phyloP scores from a whole-genome alignment of 2,329 filamentous ascomycete genomes.

The Cercospora citrullina region DNA sequence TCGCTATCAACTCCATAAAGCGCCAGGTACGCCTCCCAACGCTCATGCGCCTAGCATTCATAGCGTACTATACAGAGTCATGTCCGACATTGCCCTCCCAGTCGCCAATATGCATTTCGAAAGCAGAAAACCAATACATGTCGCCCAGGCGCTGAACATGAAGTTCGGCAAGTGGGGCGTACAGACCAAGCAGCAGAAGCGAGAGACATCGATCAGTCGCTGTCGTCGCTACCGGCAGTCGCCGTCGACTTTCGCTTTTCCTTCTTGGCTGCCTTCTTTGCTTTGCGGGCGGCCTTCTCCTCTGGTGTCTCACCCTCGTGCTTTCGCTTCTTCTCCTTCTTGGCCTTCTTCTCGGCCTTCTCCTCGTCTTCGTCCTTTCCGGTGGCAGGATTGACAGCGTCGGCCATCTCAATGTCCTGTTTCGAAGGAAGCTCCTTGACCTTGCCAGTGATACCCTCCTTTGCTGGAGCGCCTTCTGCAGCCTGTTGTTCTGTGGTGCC shows the following conservation, averaged over 20 bases:
- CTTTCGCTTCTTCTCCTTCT: slow-evolving; percentile 50
- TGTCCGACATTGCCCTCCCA: slow-evolving; percentile 5
- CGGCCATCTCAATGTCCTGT: slow-evolving; percentile 43
- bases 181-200: background rate
- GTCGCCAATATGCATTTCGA: slow-evolving; percentile 5
- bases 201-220: slow-evolving; percentile 21
- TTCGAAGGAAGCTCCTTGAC: slow-evolving; percentile 44
- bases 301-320: slow-evolving; percentile 50
- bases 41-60: slow-evolving; percentile 17
- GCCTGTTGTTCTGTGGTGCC: slow-evolving; percentile 34
- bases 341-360: slow-evolving; percentile 34
- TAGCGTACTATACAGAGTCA: slow-evolving; percentile 23
- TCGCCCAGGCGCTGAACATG: background rate
- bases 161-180: too few species aligned
- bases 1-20: slow-evolving; percentile 15
- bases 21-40: slow-evolving; percentile 18
- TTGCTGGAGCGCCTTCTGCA: slow-evolving; percentile 38
- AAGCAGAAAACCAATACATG: slow-evolving; percentile 12
- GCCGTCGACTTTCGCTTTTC: slow-evolving; percentile 50
- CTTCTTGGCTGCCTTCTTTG: slow-evolving; percentile 81
- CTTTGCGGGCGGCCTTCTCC: slow-evolving; percentile 51
- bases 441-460: slow-evolving; percentile 39
- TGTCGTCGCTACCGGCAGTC: slow-evolving; percentile 34
- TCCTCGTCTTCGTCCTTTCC: slow-evolving; percentile 34
- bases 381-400: slow-evolving; percentile 36